Evolutionary conservation across 2,329 filamentous ascomycete genomes (phyloP).

Genomic region (Coniochaeta pulveracea): DNA sequence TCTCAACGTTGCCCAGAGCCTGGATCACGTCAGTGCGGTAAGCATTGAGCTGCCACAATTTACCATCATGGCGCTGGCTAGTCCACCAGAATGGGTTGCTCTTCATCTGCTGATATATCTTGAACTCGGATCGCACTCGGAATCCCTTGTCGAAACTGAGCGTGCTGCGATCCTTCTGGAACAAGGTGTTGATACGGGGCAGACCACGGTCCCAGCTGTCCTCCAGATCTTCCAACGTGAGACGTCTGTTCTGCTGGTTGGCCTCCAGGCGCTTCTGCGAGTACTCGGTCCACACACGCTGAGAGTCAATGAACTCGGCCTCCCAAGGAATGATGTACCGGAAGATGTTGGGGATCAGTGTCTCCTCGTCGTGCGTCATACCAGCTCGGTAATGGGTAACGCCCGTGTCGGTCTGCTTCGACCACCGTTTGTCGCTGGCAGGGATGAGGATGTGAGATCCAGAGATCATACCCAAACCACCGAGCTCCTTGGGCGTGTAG

Average conservation of each 20-base stretch:
- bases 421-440: slow-evolving; percentile 95
- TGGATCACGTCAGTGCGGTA: slow-evolving; percentile 97
- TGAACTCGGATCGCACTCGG: slow-evolving; percentile 90
- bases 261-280: slow-evolving; percentile 96
- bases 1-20: slow-evolving; percentile 90
- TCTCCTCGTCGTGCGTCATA: slow-evolving; percentile 98
- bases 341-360: slow-evolving; percentile 97
- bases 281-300: slow-evolving; percentile 98
- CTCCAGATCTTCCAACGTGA: slow-evolving; percentile 92
- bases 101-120: slow-evolving; percentile 98
- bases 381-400: slow-evolving; percentile 94
- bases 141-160: slow-evolving; percentile 98
- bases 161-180: slow-evolving; percentile 96
- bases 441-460: slow-evolving; percentile 97
- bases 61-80: slow-evolving; percentile 91
- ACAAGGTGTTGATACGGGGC: slow-evolving; percentile 94
- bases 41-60: slow-evolving; percentile 92
- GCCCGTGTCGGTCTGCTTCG: slow-evolving; percentile 92
- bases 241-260: slow-evolving; percentile 88
- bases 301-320: slow-evolving; percentile 96
- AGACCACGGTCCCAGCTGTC: slow-evolving; percentile 98
- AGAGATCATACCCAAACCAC: slow-evolving; percentile 97
- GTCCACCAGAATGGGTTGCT: slow-evolving; percentile 99
- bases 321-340: slow-evolving; percentile 99
- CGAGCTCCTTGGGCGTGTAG: slow-evolving; percentile 95